phyloP scores from a whole-genome alignment of 2,329 filamentous ascomycete species.

The Scedosporium boydii region DNA sequence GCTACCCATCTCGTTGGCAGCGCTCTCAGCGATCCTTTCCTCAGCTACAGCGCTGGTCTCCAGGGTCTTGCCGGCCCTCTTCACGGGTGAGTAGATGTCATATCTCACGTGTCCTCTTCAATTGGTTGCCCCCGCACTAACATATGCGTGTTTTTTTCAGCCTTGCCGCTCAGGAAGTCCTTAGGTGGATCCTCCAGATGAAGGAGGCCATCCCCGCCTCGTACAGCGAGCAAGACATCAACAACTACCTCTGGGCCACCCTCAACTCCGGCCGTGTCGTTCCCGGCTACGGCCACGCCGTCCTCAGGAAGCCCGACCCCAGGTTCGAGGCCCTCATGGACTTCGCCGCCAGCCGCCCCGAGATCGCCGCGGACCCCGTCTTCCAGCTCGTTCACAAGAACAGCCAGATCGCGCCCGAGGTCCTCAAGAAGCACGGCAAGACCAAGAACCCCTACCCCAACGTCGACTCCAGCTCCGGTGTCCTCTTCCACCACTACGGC shows the following conservation, averaged over 20 bases:
- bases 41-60: constrained; percentile 91
- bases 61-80: constrained; percentile 61
- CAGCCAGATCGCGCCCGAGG: constrained; percentile 79
- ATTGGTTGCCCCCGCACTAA: neutral
- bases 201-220: constrained; percentile 71
- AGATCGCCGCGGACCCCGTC: constrained; percentile 78
- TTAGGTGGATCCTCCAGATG: constrained; percentile 96
- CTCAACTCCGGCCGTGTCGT: constrained; percentile 91
- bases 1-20: constrained; percentile 91
- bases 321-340: constrained; percentile 96
- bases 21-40: constrained; percentile 87
- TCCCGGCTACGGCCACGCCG: constrained; percentile 90
- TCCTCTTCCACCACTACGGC: constrained; percentile 96
- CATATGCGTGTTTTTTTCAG: constrained; percentile 24
- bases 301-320: constrained; percentile 92
- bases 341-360: constrained; percentile 75
- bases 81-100: constrained; percentile 49
- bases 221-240: constrained; percentile 74
- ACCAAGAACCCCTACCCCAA: constrained; percentile 98
- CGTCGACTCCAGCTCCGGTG: constrained; percentile 86
- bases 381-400: constrained; percentile 94
- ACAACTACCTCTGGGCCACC: constrained; percentile 83
- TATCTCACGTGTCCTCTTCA: neutral
- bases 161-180: constrained; percentile 90
- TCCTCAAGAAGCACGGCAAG: constrained; percentile 93